Base-by-base conservation (phyloP, 371 early-diverging fungal species). In the Entomophthora muscae region DNA sequence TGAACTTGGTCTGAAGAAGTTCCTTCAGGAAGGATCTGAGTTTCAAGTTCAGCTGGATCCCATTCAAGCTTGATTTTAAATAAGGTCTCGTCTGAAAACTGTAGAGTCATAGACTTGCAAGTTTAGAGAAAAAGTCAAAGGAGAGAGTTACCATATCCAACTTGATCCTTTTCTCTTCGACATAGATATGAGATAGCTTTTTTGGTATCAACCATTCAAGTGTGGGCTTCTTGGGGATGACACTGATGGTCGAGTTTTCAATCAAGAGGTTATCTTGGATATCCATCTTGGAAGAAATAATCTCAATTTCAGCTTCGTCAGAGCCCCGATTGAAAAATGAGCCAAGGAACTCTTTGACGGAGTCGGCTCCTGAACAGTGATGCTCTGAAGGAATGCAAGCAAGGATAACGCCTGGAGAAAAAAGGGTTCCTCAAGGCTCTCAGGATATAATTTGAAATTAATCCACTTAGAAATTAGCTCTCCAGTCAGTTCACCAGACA, bases 261-360 rank as follows among this genome's bases (percentile, higher is more conserved):
- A 55, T 21, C 28, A 55, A 55, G 24, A 26, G 3, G 55, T 55
- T 55, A 10, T 55, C 55, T 26, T 26, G 55, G 26, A 55, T 26
- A 55, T 55, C 55, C 55, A 55, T 55, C 55, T 55, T 55, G 22
- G 55, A 55, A 26, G 55, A 55, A 26, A 27, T 55, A 12, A 55
- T 55, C 55, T 55, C 55, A 26, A 24, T 55, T 10, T 24, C 28
- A 55, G 5, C 10, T 27, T 55, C 26, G 28, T 5, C 10, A 3
- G 24, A n/a, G 5, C 24, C 28, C 55, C 28, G 55, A 24, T 10
- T 26, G 28, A 55, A 55, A 26, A 55, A 55, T 3, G 3, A 3
- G 5, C 5, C 5, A 3, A 55, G 21, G 21, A 55, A 55, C 24
- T 55, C 22, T 26, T 26, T 3, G 22, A 55, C 55, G 12, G 22